Conservation (phyloP, 257 asterid species). For the Petunia secreta region DNA sequence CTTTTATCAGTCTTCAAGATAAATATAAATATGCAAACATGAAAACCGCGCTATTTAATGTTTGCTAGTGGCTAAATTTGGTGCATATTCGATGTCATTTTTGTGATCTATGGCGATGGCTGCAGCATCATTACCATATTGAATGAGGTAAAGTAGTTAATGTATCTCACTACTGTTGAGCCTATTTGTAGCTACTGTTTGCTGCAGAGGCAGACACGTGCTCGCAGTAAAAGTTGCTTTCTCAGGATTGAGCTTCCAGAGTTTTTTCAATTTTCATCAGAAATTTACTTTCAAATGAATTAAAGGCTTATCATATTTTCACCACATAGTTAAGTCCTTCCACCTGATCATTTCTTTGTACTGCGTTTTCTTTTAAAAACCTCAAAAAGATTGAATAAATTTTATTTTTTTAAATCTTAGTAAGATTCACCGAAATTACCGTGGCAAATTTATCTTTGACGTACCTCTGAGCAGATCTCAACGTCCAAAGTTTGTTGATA, state of each 20-base stretch:
- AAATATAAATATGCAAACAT: conserved; percentile 13
- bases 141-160: background rate
- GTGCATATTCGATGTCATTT: background rate
- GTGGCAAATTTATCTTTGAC: background rate
- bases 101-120: conserved; percentile 16
- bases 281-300: background rate
- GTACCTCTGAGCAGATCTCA: background rate
- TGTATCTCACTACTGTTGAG: background rate
- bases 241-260: background rate
- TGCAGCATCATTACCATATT: conserved; percentile 20
- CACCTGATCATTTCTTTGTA: conserved; percentile 17
- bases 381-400: background rate
- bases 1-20: conserved; percentile 17
- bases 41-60: conserved; percentile 1
- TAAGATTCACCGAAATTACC: conserved; percentile 13
- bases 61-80: conserved; percentile 16
- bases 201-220: background rate
- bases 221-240: conserved; percentile 8
- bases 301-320: conserved; percentile 4
- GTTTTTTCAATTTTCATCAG: background rate
- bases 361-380: background rate
- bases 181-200: conserved; percentile 14
- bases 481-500: background rate
- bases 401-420: background rate
- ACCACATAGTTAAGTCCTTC: conserved; percentile 3